Percentiles rank a stretch among this genome's conserved stretches.
Conservation (phyloP, 2,329 filamentous ascomycete genomes). For the Chlorencoelia australis region DNA sequence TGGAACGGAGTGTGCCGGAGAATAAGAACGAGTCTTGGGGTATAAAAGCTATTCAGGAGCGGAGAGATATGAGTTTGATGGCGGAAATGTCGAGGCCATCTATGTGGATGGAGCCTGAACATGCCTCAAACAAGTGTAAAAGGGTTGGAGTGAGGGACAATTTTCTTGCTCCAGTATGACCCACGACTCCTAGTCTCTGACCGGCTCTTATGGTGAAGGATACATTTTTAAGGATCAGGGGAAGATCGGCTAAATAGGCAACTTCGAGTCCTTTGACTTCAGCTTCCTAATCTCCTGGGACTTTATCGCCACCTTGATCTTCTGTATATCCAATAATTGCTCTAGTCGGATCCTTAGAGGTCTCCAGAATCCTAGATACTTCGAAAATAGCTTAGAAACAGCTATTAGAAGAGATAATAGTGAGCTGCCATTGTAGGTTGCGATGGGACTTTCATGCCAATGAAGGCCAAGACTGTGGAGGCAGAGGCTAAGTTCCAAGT, state of each 20-base stretch:
- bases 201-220: conserved; percentile 53
- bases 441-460: too few species aligned
- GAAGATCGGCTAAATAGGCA: conserved; percentile 17
- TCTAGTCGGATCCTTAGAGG: neutral
- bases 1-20: conserved; percentile 71
- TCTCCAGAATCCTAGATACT: neutral
- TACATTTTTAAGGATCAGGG: conserved; percentile 56
- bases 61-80: conserved; percentile 16
- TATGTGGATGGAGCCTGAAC: conserved; percentile 30
- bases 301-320: neutral
- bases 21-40: conserved; percentile 66
- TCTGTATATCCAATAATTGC: neutral
- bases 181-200: conserved; percentile 30
- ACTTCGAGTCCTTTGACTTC: neutral
- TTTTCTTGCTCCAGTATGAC: conserved; percentile 9
- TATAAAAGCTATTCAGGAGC: conserved; percentile 18
- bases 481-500: too few species aligned
- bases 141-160: conserved; percentile 4
- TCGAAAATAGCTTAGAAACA: too few species aligned
- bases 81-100: conserved; percentile 24
- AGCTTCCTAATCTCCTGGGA: neutral
- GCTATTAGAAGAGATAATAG: too few species aligned
- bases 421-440: too few species aligned
- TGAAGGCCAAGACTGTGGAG: too few species aligned
- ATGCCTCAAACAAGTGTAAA: conserved; percentile 4